These are phyloP conservation scores for Aureococcus anophagefferens DNA, from an alignment of 108 stramenopile species.

Conservation along the genomic window DNA sequence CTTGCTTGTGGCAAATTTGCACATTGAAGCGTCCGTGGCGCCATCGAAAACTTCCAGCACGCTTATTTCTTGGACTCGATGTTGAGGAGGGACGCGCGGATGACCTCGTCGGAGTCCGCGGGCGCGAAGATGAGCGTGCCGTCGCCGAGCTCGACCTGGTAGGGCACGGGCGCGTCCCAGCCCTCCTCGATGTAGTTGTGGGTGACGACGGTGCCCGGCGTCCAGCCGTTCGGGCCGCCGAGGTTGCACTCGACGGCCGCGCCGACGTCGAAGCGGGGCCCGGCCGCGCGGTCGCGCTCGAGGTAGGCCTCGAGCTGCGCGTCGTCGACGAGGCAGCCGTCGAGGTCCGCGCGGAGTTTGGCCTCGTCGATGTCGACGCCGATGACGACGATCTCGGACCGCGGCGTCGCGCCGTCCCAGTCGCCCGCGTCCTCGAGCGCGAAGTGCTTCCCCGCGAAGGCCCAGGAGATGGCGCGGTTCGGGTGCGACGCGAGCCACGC, in stretches of 20 bases:
- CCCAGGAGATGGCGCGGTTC: neutral
- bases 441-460: neutral
- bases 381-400: neutral
- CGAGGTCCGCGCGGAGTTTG: neutral
- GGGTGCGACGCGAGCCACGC: neutral
- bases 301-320: neutral
- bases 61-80: too few species aligned
- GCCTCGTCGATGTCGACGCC: neutral
- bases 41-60: too few species aligned
- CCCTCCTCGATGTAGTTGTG: conserved; percentile 74
- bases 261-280: conserved; percentile 64
- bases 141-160: conserved; percentile 77
- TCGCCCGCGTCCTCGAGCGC: neutral
- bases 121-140: conserved; percentile 71
- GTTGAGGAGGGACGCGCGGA: too few species aligned
- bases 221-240: conserved; percentile 65
- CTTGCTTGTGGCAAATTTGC: too few species aligned
- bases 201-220: conserved; percentile 51
- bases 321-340: neutral
- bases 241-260: conserved; percentile 66
- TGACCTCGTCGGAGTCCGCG: neutral
- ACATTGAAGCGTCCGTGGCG: too few species aligned
- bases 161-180: conserved; percentile 78
- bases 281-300: neutral
- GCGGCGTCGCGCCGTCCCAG: neutral